Conservation (phyloP, 2,329 filamentous ascomycete genomes). For the Fragosphaeria purpurea region DNA sequence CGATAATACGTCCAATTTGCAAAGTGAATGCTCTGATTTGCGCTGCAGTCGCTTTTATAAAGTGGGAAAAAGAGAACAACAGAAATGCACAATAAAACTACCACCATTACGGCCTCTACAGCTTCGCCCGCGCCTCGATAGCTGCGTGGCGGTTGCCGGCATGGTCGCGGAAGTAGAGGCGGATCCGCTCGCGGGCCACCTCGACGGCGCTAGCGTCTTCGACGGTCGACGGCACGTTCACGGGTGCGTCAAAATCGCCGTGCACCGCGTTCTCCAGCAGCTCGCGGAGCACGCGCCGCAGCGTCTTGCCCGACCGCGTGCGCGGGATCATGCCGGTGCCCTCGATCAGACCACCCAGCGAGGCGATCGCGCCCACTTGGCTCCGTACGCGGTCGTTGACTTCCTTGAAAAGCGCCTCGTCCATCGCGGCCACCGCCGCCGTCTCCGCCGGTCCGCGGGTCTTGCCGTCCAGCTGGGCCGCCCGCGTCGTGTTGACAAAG, state of each 20-base stretch:
- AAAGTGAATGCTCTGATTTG: too few species aligned
- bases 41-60: neutral
- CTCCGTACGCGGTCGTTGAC: slow-evolving; percentile 63
- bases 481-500: slow-evolving; percentile 56
- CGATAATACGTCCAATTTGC: too few species aligned
- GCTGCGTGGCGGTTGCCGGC: slow-evolving; percentile 28
- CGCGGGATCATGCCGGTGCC: slow-evolving; percentile 83
- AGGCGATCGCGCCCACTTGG: slow-evolving; percentile 81
- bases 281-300: slow-evolving; percentile 72
- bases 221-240: slow-evolving; percentile 72
- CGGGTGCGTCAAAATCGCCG: slow-evolving; percentile 60
- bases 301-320: slow-evolving; percentile 84
- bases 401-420: slow-evolving; percentile 38
- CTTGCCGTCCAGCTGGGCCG: neutral
- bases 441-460: neutral
- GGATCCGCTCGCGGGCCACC: slow-evolving; percentile 59
- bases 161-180: slow-evolving; percentile 60
- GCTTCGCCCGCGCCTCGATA: slow-evolving; percentile 39
- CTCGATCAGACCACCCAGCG: slow-evolving; percentile 75
- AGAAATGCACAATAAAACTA: too few species aligned
- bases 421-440: neutral
- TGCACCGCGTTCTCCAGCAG: slow-evolving; percentile 72
- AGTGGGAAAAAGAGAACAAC: too few species aligned
- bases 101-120: slow-evolving; percentile 23
- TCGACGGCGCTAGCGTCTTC: slow-evolving; percentile 70